phyloP scores from a whole-genome alignment of 345 rosid species.

The Populus euphratica region DNA sequence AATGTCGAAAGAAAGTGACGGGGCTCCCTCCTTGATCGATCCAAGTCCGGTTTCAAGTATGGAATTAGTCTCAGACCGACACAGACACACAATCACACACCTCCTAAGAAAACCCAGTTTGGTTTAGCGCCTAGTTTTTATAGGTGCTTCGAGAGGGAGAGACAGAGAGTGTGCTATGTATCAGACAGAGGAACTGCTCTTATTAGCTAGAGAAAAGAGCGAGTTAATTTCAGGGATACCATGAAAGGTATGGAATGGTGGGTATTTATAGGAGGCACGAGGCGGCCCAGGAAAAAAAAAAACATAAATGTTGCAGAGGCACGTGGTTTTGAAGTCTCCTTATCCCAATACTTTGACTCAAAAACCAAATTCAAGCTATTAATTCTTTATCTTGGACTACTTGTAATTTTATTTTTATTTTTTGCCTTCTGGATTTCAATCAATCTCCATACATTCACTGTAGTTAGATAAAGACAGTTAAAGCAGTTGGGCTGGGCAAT shows the following conservation, averaged over 20 bases:
- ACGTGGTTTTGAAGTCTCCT: slow-evolving; percentile 2
- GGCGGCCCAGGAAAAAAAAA: not conserved
- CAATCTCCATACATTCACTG: not conserved
- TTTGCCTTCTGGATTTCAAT: not conserved
- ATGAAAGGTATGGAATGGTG: not conserved
- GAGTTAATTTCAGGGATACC: not conserved
- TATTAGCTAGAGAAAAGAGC: not conserved
- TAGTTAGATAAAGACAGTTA: not conserved
- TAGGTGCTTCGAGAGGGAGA: not conserved
- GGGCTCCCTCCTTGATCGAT: not conserved
- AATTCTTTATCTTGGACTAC: not conserved
- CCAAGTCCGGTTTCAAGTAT: not conserved
- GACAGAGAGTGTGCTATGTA: slow-evolving; percentile 1
- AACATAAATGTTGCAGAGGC: not conserved
- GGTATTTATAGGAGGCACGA: slow-evolving; percentile 1
- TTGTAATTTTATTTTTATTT: not conserved
- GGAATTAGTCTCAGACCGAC: not conserved
- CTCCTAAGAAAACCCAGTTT: slow-evolving; percentile 10
- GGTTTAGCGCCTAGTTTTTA: not conserved
- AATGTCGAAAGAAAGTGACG: not conserved
- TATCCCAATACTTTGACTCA: not conserved
- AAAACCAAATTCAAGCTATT: not conserved
- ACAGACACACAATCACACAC: not conserved
- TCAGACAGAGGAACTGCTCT: not conserved
- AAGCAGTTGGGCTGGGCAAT: not conserved